Conservation (phyloP, 306 rosid genomes). For the Prunus mongolica region DNA sequence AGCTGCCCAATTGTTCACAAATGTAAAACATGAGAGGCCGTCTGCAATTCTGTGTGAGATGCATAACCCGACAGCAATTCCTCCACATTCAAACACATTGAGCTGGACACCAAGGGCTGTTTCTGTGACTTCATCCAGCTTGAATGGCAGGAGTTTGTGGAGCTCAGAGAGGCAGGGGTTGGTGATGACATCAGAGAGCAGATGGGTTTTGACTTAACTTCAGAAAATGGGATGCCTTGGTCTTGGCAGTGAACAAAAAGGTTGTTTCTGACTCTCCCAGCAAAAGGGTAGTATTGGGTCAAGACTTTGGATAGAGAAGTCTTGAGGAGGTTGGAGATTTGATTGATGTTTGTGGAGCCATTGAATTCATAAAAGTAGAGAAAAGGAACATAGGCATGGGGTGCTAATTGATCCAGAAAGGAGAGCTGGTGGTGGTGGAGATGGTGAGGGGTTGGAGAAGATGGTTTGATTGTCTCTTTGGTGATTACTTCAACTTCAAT, state of each 20-base stretch:
- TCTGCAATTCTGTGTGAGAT: slow-evolving; percentile 55
- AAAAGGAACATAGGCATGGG: slow-evolving; percentile 15
- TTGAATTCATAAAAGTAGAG: slow-evolving; percentile 22
- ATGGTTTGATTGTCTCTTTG: slow-evolving; percentile 20
- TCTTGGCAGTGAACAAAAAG: slow-evolving; percentile 41
- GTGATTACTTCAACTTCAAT: slow-evolving; percentile 16
- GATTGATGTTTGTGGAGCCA: slow-evolving; percentile 33
- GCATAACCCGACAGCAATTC: slow-evolving; percentile 45
- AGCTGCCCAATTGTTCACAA: slow-evolving; percentile 42
- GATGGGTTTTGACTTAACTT: slow-evolving; percentile 32
- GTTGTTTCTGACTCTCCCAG: slow-evolving; percentile 30
- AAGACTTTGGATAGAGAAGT: slow-evolving; percentile 41
- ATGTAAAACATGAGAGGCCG: slow-evolving; percentile 30
- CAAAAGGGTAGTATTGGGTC: slow-evolving; percentile 37
- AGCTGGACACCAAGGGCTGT: slow-evolving; percentile 44
- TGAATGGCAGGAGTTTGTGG: slow-evolving; percentile 41
- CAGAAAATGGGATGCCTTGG: slow-evolving; percentile 39
- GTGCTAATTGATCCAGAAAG: slow-evolving; percentile 31
- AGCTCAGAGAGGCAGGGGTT: slow-evolving; percentile 38
- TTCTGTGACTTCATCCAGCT: slow-evolving; percentile 29
- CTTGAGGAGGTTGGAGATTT: slow-evolving; percentile 34
- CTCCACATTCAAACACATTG: slow-evolving; percentile 45
- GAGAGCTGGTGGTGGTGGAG: slow-evolving; percentile 20
- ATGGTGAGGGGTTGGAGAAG: slow-evolving; percentile 22
- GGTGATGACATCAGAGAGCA: slow-evolving; percentile 21